Evolutionary conservation across 352 stramenopile genomes (phyloP), one percentile per base, ranked within the genome.

Genomic region (Globisporangium viniferum): DNA sequence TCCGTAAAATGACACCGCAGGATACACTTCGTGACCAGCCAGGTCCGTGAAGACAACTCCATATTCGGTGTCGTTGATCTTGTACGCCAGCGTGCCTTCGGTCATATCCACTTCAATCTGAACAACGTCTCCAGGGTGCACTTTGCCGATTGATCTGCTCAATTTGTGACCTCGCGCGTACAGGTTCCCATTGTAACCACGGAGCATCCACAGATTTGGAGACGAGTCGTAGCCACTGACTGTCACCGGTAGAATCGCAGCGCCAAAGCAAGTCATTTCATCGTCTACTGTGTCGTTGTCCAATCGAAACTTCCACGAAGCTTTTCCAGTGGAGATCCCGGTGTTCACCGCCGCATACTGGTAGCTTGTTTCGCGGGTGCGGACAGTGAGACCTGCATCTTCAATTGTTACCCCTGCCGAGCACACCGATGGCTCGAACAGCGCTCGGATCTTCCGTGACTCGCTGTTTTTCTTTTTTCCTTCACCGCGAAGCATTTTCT

Each of bases 241-340:
- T 31, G 84, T 92, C 53, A 97, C 86, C 58, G 90, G 92, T 31
- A 97, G 76, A 55, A 94, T 94, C 6, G 90, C 89, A 29, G 92
- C 92, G 59, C 92, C 92, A 74, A 98, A 97, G 46, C 92, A 97
- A 44, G 88, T 97, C 88, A 95, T 97, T 69, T 98, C 92, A 49
- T 98, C 92, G 58, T 96, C 93, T 24, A 91, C 79, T 5, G 88
- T 95, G 68, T 97, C 90, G 6, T 92, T 92, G 77, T 95, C 90
- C 20, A 97, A 73, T 15, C 89, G 87, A 27, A 97, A 97, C 57
- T 81, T 91, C 90, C 90, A 97, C 10, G 85, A 91, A n/a, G 89
- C 89, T 59, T 91, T 89, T 7, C 89, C 86, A 7, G 80, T 80
- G 6, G 80, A 80, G 59, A 96, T 90, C 14, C 85, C 84, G 36